Percentiles rank a stretch among this genome's conserved stretches.
These are phyloP conservation scores for Carex cristatella DNA, from an alignment of 176 grass and related monocot genomes.

Conservation along the genomic window DNA sequence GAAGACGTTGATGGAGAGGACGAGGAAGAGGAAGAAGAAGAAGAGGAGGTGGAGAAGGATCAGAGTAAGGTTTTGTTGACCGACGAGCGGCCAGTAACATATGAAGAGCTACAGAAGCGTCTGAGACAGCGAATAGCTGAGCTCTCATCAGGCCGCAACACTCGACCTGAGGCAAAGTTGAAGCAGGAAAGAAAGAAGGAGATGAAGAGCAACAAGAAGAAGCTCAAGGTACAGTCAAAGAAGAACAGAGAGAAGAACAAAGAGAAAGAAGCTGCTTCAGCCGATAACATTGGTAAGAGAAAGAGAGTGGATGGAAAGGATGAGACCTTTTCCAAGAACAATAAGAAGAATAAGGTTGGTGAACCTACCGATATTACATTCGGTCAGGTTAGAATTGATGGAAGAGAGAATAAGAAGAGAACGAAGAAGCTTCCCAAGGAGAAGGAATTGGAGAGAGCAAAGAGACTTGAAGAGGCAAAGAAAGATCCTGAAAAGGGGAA, in stretches of 20 bases:
- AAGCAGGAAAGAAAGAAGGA: constrained; percentile 54
- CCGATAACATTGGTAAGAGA: constrained; percentile 26
- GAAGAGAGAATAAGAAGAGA: constrained; percentile 65
- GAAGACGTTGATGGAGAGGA: constrained; percentile 6
- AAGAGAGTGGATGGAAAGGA: constrained; percentile 35
- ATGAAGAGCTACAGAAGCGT: constrained; percentile 59
- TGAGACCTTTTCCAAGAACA: constrained; percentile 31
- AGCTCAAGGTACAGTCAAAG: constrained; percentile 27
- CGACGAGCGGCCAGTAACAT: constrained; percentile 54
- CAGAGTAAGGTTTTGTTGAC: constrained; percentile 28
- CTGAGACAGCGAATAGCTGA: constrained; percentile 46
- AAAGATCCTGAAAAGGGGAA: constrained; percentile 62
- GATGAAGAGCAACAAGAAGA: constrained; percentile 38
- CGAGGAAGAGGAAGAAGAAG: constrained; percentile 24
- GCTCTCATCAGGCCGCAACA: constrained; percentile 56
- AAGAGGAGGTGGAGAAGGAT: background rate
- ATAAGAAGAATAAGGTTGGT: constrained; percentile 36
- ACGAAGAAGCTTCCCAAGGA: constrained; percentile 64
- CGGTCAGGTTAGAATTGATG: constrained; percentile 49
- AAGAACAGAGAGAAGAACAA: constrained; percentile 30
- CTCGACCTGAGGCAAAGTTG: constrained; percentile 47
- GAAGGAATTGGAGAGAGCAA: constrained; percentile 59
- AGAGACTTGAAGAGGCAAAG: constrained; percentile 54
- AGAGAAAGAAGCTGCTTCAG: constrained; percentile 18
- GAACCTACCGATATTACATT: constrained; percentile 54